Conservation (phyloP, 495 filamentous ascomycete species). For the Amphirosellinia nigrospora region DNA sequence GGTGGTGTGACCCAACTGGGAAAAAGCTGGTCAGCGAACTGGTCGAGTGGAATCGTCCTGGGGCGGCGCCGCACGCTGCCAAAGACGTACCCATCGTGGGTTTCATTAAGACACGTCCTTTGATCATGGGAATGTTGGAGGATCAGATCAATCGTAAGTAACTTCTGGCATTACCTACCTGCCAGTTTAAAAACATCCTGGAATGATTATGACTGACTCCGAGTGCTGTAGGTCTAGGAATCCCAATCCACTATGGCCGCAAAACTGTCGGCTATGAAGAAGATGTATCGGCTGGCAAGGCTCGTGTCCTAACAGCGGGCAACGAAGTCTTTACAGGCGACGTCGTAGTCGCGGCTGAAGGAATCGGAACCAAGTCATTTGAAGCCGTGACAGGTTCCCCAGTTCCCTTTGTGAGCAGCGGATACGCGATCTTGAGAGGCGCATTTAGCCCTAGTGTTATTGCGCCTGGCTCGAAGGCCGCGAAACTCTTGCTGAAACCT, state of each 20-base stretch:
- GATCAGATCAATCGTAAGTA: conserved; percentile 20
- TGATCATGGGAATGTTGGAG: background rate
- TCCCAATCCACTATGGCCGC: conserved; percentile 52
- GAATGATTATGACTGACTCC: background rate
- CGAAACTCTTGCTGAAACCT: conserved; percentile 2
- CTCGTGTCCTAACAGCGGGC: conserved; percentile 51
- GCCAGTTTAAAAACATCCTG: background rate
- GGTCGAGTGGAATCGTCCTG: conserved; percentile 27
- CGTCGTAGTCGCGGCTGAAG: conserved; percentile 62
- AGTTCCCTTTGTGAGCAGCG: conserved; percentile 53
- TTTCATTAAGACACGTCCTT: background rate
- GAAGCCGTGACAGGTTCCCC: conserved; percentile 53
- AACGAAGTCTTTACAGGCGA: conserved; percentile 55
- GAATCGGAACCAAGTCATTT: conserved; percentile 61
- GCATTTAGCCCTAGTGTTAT: conserved; percentile 7
- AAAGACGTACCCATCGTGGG: conserved; percentile 17
- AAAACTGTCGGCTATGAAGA: conserved; percentile 47
- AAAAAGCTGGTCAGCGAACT: conserved; percentile 14
- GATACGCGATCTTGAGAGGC: conserved; percentile 16
- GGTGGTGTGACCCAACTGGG: conserved; percentile 10
- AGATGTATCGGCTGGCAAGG: conserved; percentile 45
- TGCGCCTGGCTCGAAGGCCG: background rate
- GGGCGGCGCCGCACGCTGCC: conserved; percentile 4
- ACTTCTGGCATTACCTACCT: background rate
- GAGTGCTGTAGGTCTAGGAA: conserved; percentile 43